phyloP scores from a whole-genome alignment of 306 rosid species.

The Malus orientalis region DNA sequence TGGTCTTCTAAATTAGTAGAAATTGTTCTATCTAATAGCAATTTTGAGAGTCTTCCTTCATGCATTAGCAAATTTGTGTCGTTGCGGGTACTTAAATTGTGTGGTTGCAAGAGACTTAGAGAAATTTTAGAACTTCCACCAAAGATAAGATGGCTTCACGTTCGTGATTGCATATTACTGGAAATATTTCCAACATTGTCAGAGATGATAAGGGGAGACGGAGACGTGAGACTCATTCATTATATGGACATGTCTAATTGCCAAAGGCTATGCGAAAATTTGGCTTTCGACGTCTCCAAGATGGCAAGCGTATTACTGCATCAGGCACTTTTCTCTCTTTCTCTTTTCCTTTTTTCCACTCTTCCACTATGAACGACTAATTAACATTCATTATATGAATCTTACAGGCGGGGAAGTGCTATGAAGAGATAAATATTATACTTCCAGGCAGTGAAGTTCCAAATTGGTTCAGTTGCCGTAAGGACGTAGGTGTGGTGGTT shows the following conservation, averaged over 20 bases:
- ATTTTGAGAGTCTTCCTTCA: neutral
- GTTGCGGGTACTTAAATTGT: neutral
- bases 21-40: neutral
- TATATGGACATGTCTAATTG: neutral
- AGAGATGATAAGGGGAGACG: neutral
- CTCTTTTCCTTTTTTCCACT: neutral
- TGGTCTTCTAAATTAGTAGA: accelerated
- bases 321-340: neutral
- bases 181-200: neutral
- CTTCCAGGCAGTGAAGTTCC: neutral
- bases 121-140: neutral
- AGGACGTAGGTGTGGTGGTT: no score
- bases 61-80: neutral
- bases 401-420: no score
- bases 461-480: neutral
- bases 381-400: neutral
- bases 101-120: neutral
- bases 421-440: no score
- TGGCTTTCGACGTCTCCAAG: neutral
- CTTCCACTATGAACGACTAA: neutral
- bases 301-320: neutral
- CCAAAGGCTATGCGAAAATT: neutral
- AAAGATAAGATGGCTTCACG: accelerated
- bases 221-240: neutral
- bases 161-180: neutral